Conservation (phyloP, 192 early-diverging fungal species). For the Entomortierella parvispora region DNA sequence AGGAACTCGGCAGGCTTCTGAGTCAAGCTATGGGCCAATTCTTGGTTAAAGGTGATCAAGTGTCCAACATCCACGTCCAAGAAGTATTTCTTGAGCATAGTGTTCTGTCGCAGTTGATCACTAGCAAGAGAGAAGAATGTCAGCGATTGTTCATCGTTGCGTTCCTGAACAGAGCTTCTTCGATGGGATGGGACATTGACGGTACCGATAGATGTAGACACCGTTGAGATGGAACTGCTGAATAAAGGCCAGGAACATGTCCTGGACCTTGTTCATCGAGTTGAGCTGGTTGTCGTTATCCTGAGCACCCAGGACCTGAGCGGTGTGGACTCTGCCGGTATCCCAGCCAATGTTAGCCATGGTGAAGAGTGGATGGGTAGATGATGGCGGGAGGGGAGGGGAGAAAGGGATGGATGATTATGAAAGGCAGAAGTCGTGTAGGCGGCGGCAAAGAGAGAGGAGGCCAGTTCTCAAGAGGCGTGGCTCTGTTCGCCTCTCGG, state of each 20-base stretch:
- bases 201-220: slow-evolving; percentile 83
- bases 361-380: not conserved
- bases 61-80: slow-evolving; percentile 92
- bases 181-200: not conserved
- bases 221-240: slow-evolving; percentile 88
- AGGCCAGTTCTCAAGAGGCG: not conserved
- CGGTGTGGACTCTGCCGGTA: slow-evolving; percentile 77
- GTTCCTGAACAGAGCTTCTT: not conserved
- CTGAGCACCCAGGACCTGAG: slow-evolving; percentile 72
- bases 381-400: slow-evolving; percentile 4
- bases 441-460: not conserved
- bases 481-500: not conserved
- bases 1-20: slow-evolving; percentile 83
- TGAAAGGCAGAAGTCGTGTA: slow-evolving; percentile 6
- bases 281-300: slow-evolving; percentile 55
- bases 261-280: slow-evolving; percentile 69
- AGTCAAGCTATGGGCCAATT: slow-evolving; percentile 81
- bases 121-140: slow-evolving; percentile 50
- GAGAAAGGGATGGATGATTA: slow-evolving; percentile 3
- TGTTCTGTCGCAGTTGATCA: slow-evolving; percentile 92
- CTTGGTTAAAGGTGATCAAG: slow-evolving; percentile 85
- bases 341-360: slow-evolving; percentile 82
- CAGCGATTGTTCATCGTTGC: not conserved
- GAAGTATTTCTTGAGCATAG: slow-evolving; percentile 76
- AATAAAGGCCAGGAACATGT: slow-evolving; percentile 83